A percentile compares a stretch with the other conserved stretches of the same genome.
phyloP scores from a whole-genome alignment of 306 rosid genomes.

The Vigna mungo region DNA sequence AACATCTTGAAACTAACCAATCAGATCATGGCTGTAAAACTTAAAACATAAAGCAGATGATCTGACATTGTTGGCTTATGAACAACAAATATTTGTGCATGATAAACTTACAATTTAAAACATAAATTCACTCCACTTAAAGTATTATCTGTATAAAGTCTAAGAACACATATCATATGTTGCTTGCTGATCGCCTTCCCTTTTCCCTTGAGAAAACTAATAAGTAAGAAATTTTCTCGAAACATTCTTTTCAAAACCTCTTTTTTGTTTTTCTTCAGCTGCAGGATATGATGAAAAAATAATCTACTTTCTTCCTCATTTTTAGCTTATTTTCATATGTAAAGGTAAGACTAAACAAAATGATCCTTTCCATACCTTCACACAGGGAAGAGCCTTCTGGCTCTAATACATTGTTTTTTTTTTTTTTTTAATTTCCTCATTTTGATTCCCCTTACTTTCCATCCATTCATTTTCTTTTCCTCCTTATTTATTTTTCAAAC shows the following conservation, averaged over 20 bases:
- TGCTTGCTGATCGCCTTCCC: conserved; percentile 16
- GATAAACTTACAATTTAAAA: no score
- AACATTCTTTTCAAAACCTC: conserved; percentile 8
- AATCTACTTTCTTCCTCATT: conserved; percentile 10
- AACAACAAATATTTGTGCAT: no score
- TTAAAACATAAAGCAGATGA: conserved; percentile 19
- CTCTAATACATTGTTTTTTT: no score
- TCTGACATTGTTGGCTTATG: neutral
- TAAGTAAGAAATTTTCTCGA: neutral
- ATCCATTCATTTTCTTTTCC: conserved; percentile 17
- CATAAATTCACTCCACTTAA: no score
- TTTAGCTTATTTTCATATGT: neutral
- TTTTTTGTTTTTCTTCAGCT: conserved; percentile 6
- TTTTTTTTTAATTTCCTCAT: conserved; percentile 8
- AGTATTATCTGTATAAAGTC: neutral
- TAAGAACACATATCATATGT: conserved; percentile 18
- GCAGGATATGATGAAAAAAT: neutral
- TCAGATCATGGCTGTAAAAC: conserved; percentile 7
- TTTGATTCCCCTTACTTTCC: neutral
- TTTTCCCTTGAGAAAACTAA: neutral
- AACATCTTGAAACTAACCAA: conserved; percentile 18
- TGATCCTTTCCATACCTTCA: no score
- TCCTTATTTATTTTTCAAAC: conserved; percentile 7
- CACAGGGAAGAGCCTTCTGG: no score
- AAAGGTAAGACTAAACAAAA: no score